Evolutionary conservation across 75 land plant species (phyloP).

Genomic region (Azolla pinnata): DNA sequence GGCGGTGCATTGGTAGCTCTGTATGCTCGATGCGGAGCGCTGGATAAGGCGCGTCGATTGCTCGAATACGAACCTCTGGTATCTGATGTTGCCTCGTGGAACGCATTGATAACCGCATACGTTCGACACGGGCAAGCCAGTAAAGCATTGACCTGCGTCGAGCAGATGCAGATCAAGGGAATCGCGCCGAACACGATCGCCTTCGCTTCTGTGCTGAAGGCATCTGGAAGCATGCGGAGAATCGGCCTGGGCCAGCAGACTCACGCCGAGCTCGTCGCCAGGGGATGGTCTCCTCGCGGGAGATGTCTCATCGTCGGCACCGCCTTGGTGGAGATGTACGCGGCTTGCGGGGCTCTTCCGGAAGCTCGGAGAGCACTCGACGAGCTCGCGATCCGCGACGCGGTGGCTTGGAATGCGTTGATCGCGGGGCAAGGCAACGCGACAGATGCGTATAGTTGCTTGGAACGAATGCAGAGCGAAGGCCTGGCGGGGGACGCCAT

Average conservation of each 20-base stretch:
- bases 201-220: constrained; percentile 20
- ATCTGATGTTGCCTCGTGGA: constrained; percentile 16
- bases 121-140: constrained; percentile 11
- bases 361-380: constrained; percentile 17
- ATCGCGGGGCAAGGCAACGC: constrained; percentile 15
- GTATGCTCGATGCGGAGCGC: too few relatives aligned
- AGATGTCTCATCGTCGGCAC: constrained; percentile 36
- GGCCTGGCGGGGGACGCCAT: constrained; percentile 4
- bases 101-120: constrained; percentile 12
- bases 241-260: constrained; percentile 6
- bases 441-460: constrained; percentile 4
- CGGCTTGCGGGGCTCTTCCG: constrained; percentile 46
- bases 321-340: constrained; percentile 51
- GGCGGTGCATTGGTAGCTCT: too few relatives aligned
- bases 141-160: constrained; percentile 16
- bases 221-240: constrained; percentile 26
- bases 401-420: constrained; percentile 17
- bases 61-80: too few relatives aligned
- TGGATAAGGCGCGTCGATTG: too few relatives aligned
- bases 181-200: constrained; percentile 19
- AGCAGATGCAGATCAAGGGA: constrained; percentile 18
- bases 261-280: constrained; percentile 30
- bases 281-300: constrained; percentile 22
- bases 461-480: constrained; percentile 2
- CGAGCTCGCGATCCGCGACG: constrained; percentile 1